These are phyloP conservation scores for Phytophthora syringae DNA, from an alignment of 352 stramenopile species.

Conservation along the genomic window DNA sequence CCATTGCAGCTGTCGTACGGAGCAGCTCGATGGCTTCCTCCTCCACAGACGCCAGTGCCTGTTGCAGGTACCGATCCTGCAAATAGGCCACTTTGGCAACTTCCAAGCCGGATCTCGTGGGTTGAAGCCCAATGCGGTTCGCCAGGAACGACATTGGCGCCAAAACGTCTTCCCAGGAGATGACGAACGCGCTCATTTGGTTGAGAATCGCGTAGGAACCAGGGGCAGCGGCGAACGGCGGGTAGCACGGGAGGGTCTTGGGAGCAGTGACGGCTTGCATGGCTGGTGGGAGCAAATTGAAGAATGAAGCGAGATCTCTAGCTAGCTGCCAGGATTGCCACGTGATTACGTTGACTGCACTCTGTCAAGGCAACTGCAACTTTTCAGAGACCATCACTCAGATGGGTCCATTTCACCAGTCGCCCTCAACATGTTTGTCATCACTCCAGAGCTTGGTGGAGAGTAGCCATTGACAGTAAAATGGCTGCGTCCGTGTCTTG, in stretches of 20 bases:
- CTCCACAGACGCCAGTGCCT: slow-evolving; percentile 56
- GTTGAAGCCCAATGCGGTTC: slow-evolving; percentile 47
- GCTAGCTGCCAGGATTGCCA: not conserved
- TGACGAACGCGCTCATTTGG: slow-evolving; percentile 38
- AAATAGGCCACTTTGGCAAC: slow-evolving; percentile 33
- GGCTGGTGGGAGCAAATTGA: slow-evolving; percentile 10
- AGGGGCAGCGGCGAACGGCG: slow-evolving; percentile 12
- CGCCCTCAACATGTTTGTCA: not conserved
- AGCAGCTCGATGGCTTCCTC: slow-evolving; percentile 61
- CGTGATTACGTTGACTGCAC: slow-evolving; percentile 1
- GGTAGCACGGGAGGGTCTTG: slow-evolving; percentile 23
- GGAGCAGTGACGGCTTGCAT: slow-evolving; percentile 15
- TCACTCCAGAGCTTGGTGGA: slow-evolving; percentile 4
- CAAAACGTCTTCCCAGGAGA: slow-evolving; percentile 70
- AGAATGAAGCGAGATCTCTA: slow-evolving; percentile 7
- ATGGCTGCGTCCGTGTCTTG: slow-evolving; percentile 30
- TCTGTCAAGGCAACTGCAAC: slow-evolving; percentile 18
- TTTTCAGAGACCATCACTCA: slow-evolving; percentile 30
- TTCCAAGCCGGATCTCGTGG: slow-evolving; percentile 40
- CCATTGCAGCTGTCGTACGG: slow-evolving; percentile 38
- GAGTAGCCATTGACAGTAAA: slow-evolving; percentile 27
- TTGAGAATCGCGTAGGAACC: not conserved
- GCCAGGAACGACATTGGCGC: slow-evolving; percentile 51
- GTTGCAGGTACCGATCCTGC: slow-evolving; percentile 57
- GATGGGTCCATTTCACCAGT: slow-evolving; percentile 20